Base-by-base conservation (phyloP, 768 basidiomycete species). In the Suillus placidus region DNA sequence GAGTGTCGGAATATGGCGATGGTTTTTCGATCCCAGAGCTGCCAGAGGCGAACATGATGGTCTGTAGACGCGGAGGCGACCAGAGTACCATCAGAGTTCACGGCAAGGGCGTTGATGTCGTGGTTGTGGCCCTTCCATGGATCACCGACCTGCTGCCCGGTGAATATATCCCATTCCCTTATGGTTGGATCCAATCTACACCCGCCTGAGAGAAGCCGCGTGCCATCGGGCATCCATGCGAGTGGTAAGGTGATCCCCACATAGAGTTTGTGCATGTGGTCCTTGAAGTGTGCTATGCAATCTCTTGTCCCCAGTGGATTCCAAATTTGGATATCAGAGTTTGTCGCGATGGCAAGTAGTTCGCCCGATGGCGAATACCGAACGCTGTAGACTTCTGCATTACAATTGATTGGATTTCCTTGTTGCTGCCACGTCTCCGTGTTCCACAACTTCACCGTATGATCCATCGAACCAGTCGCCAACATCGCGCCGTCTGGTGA, bases 1-100 rank as follows among this genome's bases (percentile, higher is more conserved):
- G 52, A 34, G 52, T 54, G 52, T 20, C 20, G 52, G 18, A 54
- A 54, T 34, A 54, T 20, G 5, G 18, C 52, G 10, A 54, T 54
- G 18, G 52, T 54, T 54, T 54, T 54, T 54, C 52, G 52, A 54
- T 54, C 52, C 52, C 52, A 54, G 32, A 34, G 52, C 10, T 20
- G 52, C 52, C 52, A 54, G 32, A 54, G 52, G 52, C 32, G 52
- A 20, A 54, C 18, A 34, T 54, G 10, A 6, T 54, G 18, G 10
- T 54, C 52, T 34, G 32, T 54, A 20, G 52, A 54, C 52, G 52
- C 52, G 52, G 52, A 54, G 18, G 52, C 52, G 18, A 54, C 52
- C 10, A 54, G 20, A 54, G 32, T 54, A 54, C 52, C 52, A 54
- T 54, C 52, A 12, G 32, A 54, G 52, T 34, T 54, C 18, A 54